Evolutionary conservation across 2,329 filamentous ascomycete species (phyloP).

Genomic region (Talaromyces sp.): DNA sequence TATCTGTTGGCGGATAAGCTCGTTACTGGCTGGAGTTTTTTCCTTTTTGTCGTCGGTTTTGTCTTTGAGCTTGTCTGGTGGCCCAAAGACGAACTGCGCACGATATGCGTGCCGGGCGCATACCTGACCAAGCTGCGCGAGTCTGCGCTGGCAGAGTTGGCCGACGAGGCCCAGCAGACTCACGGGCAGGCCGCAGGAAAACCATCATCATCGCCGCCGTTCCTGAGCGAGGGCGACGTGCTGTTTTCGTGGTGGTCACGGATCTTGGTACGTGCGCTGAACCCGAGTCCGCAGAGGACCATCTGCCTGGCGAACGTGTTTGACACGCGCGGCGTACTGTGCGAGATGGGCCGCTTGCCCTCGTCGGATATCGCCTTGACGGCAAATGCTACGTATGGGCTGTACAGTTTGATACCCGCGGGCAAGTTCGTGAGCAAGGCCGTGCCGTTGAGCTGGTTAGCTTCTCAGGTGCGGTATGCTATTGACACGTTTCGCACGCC

Average conservation of each 20-base stretch:
- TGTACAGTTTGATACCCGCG: conserved; percentile 1
- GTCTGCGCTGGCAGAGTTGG: conserved; percentile 8
- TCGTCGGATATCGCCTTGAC: conserved; percentile 21
- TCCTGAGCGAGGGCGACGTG: conserved; percentile 46
- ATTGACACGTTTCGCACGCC: conserved; percentile 15
- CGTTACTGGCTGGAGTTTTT: conserved; percentile 4
- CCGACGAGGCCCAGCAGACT: conserved; percentile 3
- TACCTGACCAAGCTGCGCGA: conserved; percentile 26
- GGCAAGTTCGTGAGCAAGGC: conserved; percentile 6
- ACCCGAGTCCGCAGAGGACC: conserved; percentile 22
- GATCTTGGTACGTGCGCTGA: conserved; percentile 18
- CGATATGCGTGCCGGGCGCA: conserved; percentile 35
- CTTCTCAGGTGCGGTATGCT: conserved; percentile 12
- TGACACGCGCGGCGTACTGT: conserved; percentile 30
- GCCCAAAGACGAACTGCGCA: conserved; percentile 30
- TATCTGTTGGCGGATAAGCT: conserved; percentile 5
- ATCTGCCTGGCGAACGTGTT: conserved; percentile 38
- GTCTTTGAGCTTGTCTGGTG: conserved; percentile 3
- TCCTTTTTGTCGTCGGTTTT: conserved; percentile 1
- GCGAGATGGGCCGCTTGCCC: conserved; percentile 19
- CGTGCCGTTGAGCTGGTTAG: conserved; percentile 11
- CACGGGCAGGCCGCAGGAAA: background rate
- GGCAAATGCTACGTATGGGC: conserved; percentile 14
- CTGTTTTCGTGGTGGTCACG: conserved; percentile 40
- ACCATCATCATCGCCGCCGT: conserved; percentile 21